Base-by-base conservation (phyloP, 1,284 basidiomycete genomes). In the Rhodotorula sp. region DNA sequence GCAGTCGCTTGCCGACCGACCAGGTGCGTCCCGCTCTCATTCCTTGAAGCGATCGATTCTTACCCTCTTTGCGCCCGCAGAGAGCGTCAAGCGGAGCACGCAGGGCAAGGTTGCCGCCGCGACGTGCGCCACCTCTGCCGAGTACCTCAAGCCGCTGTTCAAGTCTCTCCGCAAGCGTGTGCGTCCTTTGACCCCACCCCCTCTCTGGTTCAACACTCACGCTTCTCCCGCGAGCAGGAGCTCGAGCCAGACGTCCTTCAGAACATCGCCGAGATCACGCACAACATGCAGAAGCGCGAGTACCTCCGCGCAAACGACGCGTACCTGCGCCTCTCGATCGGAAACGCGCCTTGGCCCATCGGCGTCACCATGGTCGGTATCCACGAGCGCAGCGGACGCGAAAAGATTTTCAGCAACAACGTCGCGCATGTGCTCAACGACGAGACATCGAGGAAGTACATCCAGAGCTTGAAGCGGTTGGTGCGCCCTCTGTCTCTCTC, bases 341-440 rank as follows among this genome's bases (percentile, higher is more conserved):
- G 97, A 27, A 99, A 97, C 80, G 96, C 97, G 0, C 95, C 97
- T 2, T 99, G 97, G 97, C 97, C 97, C 0, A 98, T 99, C 80
- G 97, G 97, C 66, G 97, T 99, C 10, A 99, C 97, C 70, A 96
- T 96, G 91, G 96, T 84, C 94, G 92, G 92, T n/a, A 73, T 73
- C 46, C 70, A 73, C 46, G 71, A 69, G 46, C 64, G 68, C 22
- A 41, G 53, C 1, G 95, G 94, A 0, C 88, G 95, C 78, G 94
- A 98, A 81, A 98, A 97, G 84, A 98, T 99, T 73, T 94, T 92
- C 41, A 90, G 91, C 51, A 94, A 97, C 81, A 94, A 96, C 80
- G 93, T 99, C 9, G 97, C 96, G 0, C 97, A 99, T 82, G 96
- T 98, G 3, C 82, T 99, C 70, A 99, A 99, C 81, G 97, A 99